Evolutionary conservation across 352 stramenopile genomes (phyloP), one percentile per base, ranked within the genome.

Genomic region (Globisporangium apiculatum): DNA sequence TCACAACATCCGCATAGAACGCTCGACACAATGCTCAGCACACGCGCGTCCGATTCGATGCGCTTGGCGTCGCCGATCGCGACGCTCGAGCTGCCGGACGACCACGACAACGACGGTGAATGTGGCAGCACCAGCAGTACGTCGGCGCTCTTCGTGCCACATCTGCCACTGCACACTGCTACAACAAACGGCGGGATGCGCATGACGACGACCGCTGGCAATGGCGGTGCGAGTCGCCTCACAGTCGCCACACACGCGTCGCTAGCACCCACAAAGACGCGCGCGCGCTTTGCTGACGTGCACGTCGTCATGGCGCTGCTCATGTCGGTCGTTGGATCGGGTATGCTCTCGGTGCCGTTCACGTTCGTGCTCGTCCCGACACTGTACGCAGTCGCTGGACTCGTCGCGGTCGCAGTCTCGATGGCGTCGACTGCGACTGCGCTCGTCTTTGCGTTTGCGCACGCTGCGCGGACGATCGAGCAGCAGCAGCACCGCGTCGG

Each of bases 251-350:
- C 15, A 9, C 46, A 14, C 46, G 15, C 4, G 46, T 17, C 10
- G 46, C 0, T 24, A 24, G 18, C 18, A 24, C 35, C 15, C 11
- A 6, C 15, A 35, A 50, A 35, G 46, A 50, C 46, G 24, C 46
- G 15, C 5, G 6, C 15, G 7, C 46, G 46, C 15, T 24, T 50
- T 35, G 46, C 46, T 7, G 48, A 52, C 9, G 18, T 52, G 15
- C 73, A 82, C 65, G 79, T 90, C n/a, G 86, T 89, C 62, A 66
- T 87, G 24, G 87, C 75, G 55, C 72, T 91, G 60, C 79, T 87
- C 62, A 86, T 89, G 74, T 89, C 79, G 47, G 83, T 84, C 18
- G 76, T 89, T 31, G 82, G 82, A 41, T 77, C 76, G 12, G 82
- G 82, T 17, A 79, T 91, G 76, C 66, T 91, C 12, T 78, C 73